Evolutionary conservation across 1,284 basidiomycete genomes (phyloP).

Genomic region (Apiotrichum veenhuisii): DNA sequence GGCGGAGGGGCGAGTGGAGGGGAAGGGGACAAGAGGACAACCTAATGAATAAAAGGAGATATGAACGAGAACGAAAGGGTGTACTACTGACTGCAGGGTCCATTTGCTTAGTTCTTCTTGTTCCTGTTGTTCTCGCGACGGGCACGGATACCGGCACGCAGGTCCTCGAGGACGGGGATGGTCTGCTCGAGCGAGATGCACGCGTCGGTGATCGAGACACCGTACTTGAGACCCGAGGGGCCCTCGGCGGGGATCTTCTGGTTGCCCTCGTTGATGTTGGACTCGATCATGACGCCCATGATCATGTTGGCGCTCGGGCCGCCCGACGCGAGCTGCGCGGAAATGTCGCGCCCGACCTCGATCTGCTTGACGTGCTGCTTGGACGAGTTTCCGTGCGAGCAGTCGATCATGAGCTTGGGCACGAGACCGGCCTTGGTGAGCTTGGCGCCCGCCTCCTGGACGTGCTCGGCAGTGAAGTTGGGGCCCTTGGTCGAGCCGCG

Average conservation of each 20-base stretch:
- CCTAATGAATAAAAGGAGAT: background rate
- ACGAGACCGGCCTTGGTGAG: slow-evolving; percentile 73
- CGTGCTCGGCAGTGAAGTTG: slow-evolving; percentile 74
- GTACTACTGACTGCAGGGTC: background rate
- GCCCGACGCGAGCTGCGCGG: slow-evolving; percentile 63
- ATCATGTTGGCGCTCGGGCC: slow-evolving; percentile 69
- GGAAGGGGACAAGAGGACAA: background rate
- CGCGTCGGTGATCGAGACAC: slow-evolving; percentile 60
- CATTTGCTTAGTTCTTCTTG: slow-evolving; percentile 20
- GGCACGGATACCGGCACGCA: slow-evolving; percentile 73
- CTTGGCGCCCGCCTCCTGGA: slow-evolving; percentile 71
- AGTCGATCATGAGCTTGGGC: slow-evolving; percentile 87
- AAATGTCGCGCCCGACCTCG: slow-evolving; percentile 54
- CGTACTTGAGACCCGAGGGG: slow-evolving; percentile 73
- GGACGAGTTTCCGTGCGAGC: slow-evolving; percentile 69
- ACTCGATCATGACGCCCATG: slow-evolving; percentile 97
- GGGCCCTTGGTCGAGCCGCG: slow-evolving; percentile 81
- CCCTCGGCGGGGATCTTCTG: slow-evolving; percentile 80
- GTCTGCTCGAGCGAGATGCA: slow-evolving; percentile 89
- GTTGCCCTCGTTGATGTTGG: slow-evolving; percentile 74
- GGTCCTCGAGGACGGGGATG: slow-evolving; percentile 68
- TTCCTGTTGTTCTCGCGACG: slow-evolving; percentile 55
- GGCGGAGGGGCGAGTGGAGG: background rate
- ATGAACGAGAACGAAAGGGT: background rate
- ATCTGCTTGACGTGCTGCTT: slow-evolving; percentile 61